A percentile compares a stretch with the other conserved stretches of the same genome.
Evolutionary conservation across 306 rosid genomes (phyloP).

Genomic region (Oxytropis ochrocephala): DNA sequence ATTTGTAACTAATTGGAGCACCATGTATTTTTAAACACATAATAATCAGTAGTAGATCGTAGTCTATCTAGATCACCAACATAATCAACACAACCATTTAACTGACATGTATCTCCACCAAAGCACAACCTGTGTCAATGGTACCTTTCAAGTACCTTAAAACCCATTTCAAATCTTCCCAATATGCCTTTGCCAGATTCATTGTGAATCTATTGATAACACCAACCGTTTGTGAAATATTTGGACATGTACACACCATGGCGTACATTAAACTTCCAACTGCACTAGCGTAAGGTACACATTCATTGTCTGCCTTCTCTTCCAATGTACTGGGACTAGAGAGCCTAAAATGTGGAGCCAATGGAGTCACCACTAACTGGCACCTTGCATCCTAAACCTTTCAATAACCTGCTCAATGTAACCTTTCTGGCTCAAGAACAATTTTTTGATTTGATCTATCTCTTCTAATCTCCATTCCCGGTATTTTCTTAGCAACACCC

Average conservation of each 20-base stretch:
- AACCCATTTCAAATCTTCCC: not conserved
- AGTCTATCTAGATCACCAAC: not conserved
- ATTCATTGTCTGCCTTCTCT: not conserved
- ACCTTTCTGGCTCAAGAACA: too few relatives aligned
- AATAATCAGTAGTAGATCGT: not conserved
- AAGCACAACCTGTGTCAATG: not conserved
- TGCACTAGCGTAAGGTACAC: not conserved
- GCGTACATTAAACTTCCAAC: not conserved
- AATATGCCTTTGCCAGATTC: too few relatives aligned
- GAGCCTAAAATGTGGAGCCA: not conserved
- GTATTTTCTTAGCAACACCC: too few relatives aligned
- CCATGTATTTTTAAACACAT: not conserved
- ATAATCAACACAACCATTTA: not conserved
- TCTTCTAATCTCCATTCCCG: too few relatives aligned
- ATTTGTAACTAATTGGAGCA: not conserved
- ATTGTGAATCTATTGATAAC: too few relatives aligned
- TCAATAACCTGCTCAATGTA: too few relatives aligned
- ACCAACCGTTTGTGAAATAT: too few relatives aligned
- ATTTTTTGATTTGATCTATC: too few relatives aligned
- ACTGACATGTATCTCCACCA: not conserved
- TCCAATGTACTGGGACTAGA: not conserved
- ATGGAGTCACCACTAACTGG: not conserved
- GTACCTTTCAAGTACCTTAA: not conserved
- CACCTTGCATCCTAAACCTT: not conserved
- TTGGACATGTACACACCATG: not conserved